These are phyloP conservation scores for Oryza glaberrima DNA, from an alignment of 176 grass and related monocot genomes.

Conservation along the genomic window DNA sequence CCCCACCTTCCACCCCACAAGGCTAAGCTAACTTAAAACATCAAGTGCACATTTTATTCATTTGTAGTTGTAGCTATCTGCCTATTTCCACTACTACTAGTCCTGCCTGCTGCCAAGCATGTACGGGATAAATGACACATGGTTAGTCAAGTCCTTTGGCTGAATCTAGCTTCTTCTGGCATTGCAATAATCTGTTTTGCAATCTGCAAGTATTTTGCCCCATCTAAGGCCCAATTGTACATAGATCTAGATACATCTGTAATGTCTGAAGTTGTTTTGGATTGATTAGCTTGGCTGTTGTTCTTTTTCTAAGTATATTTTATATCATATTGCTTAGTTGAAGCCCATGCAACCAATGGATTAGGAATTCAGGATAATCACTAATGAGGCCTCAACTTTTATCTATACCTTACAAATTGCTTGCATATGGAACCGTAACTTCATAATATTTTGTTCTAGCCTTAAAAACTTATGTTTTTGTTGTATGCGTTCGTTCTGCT, in stretches of 20 bases:
- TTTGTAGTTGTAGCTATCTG: neutral
- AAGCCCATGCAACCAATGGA: neutral
- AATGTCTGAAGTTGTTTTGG: neutral
- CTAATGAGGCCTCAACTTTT: too few relatives aligned
- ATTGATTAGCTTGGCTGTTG: neutral
- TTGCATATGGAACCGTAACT: neutral
- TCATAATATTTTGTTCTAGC: neutral
- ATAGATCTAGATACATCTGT: neutral
- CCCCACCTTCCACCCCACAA: too few relatives aligned
- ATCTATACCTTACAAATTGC: neutral
- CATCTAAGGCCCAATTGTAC: neutral
- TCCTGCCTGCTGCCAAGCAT: neutral
- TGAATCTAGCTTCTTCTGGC: neutral
- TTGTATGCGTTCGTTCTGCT: conserved; percentile 12
- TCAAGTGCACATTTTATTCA: neutral
- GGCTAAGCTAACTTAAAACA: neutral
- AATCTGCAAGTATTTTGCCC: neutral
- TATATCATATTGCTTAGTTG: neutral
- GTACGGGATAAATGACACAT: neutral
- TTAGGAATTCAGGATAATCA: too few relatives aligned
- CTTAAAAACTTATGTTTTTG: neutral
- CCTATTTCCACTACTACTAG: neutral
- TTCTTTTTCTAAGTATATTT: neutral
- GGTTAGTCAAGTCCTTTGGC: neutral
- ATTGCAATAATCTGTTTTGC: neutral